A percentile compares a stretch with the other conserved stretches of the same genome.
Evolutionary conservation across 306 rosid genomes (phyloP).

Genomic region (Fragaria ananassa): DNA sequence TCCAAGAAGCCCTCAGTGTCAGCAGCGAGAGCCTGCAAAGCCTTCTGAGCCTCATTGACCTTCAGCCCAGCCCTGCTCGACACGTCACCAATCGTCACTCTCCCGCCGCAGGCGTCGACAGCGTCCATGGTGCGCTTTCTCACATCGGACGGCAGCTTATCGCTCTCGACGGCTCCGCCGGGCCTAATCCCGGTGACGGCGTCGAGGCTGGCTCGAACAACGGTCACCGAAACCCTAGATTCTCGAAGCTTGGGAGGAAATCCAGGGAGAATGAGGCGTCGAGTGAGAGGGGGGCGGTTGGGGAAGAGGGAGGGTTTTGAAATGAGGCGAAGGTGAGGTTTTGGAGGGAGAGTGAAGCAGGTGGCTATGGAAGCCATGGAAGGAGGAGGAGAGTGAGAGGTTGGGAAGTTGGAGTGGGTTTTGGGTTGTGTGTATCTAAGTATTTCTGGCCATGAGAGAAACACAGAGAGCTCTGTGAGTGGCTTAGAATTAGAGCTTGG

Average conservation of each 20-base stretch:
- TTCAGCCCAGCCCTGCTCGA: constrained; percentile 82
- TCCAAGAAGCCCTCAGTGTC: constrained; percentile 87
- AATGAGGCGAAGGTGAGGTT: constrained; percentile 28
- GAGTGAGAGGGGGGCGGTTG: not conserved
- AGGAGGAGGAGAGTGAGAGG: not conserved
- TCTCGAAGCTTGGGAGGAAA: constrained; percentile 24
- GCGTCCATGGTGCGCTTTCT: constrained; percentile 96
- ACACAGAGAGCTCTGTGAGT: not conserved
- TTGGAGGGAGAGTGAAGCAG: constrained; percentile 52
- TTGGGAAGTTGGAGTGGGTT: not conserved
- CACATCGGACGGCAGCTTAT: constrained; percentile 68
- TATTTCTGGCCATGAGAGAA: constrained; percentile 4
- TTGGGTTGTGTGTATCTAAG: not conserved
- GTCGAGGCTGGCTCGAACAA: constrained; percentile 27
- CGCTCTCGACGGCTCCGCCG: constrained; percentile 70
- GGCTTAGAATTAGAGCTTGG: not conserved
- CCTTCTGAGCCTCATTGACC: constrained; percentile 80
- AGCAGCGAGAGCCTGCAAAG: constrained; percentile 91
- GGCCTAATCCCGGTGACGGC: constrained; percentile 50
- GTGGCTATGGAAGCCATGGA: constrained; percentile 67
- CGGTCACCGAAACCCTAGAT: constrained; percentile 29
- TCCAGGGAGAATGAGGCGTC: not conserved
- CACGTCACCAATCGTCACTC: constrained; percentile 88
- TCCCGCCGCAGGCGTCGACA: constrained; percentile 72
- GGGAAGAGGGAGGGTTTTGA: constrained; percentile 27